Base-by-base conservation (phyloP, 2,329 filamentous ascomycete species). In the Myrmaecium sp. region DNA sequence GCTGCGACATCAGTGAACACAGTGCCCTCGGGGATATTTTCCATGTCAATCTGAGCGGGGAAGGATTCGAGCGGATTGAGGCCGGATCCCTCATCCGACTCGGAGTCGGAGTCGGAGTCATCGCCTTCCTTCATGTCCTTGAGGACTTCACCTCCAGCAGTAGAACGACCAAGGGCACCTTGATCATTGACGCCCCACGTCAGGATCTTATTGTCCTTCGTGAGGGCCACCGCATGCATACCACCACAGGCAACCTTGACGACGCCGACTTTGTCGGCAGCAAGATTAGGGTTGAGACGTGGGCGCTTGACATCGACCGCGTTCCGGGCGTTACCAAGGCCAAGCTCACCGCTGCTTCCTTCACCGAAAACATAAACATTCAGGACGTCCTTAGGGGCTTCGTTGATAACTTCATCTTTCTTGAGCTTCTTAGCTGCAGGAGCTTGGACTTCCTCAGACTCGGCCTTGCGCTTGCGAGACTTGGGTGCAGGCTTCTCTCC, bases 161-260 rank as follows among this genome's bases (percentile, higher is more conserved):
- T 84, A 44, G 79, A 67, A 43, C 81, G 65, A 21, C 81, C 81
- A 19, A 91, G 64, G 6, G 81, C 78, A 35, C 77, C 76, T 43
- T 83, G 73, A 44, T 91, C 81, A 46, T 89, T 89, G 39, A 89
- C 80, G 28, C 81, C 81, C 81, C 81, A 91, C 15, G 78, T 83
- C 28, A 82, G 57, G 38, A 91, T 77, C 54, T 73, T 74, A 59
- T 83, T 81, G 49, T 86, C 75, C 38, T 73, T 66, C 26, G 81
- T 86, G 27, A 89, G 56, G 3, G 74, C 79, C 34, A 77, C 60
- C 27, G 65, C 72, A 52, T 91, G 81, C 79, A 91, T 86, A 30
- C 79, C 80, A 33, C 81, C 81, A 33, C 74, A 72, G 26, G 77
- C 72, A 30, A 91, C 53, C 49, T 79, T 71, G 3, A 89, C 78